A percentile compares a stretch with the other conserved stretches of the same genome.
These are phyloP conservation scores for Cutaneotrichosporon cutaneum DNA, from an alignment of 1,284 basidiomycete species.

Conservation along the genomic window DNA sequence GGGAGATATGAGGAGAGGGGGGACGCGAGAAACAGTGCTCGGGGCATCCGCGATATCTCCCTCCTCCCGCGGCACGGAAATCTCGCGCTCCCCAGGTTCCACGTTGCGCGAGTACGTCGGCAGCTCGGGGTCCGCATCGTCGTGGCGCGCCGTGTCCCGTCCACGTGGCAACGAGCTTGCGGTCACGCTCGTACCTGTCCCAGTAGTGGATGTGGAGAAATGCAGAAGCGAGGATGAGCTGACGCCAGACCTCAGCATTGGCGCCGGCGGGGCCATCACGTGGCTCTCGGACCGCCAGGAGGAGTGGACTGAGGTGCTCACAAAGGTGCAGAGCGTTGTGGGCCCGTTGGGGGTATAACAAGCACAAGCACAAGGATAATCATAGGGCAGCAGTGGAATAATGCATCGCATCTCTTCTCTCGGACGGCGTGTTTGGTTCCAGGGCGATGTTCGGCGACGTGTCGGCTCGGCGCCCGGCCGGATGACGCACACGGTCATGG, in stretches of 20 bases:
- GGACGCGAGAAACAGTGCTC: too few species aligned
- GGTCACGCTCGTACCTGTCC: too few species aligned
- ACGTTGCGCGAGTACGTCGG: too few species aligned
- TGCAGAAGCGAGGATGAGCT: neutral
- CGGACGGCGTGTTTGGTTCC: neutral
- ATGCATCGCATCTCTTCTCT: neutral
- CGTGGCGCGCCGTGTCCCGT: too few species aligned
- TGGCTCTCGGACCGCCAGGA: conserved; percentile 79
- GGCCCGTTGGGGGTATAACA: conserved; percentile 27
- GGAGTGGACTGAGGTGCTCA: conserved; percentile 93
- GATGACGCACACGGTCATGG: neutral
- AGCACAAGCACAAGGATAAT: neutral
- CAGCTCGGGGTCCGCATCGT: too few species aligned
- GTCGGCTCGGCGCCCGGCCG: too few species aligned
- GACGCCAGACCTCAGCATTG: conserved; percentile 55
- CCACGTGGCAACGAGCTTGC: too few species aligned
- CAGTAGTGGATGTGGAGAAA: too few species aligned
- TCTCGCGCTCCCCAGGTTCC: too few species aligned
- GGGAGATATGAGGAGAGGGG: too few species aligned
- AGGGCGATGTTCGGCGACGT: neutral
- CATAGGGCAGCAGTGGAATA: neutral
- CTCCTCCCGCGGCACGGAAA: too few species aligned
- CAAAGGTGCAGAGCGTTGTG: conserved; percentile 64
- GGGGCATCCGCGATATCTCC: too few species aligned
- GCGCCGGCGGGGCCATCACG: conserved; percentile 94